phyloP scores from a whole-genome alignment of 176 grass and related monocot species.

The Musa schizocarpa region DNA sequence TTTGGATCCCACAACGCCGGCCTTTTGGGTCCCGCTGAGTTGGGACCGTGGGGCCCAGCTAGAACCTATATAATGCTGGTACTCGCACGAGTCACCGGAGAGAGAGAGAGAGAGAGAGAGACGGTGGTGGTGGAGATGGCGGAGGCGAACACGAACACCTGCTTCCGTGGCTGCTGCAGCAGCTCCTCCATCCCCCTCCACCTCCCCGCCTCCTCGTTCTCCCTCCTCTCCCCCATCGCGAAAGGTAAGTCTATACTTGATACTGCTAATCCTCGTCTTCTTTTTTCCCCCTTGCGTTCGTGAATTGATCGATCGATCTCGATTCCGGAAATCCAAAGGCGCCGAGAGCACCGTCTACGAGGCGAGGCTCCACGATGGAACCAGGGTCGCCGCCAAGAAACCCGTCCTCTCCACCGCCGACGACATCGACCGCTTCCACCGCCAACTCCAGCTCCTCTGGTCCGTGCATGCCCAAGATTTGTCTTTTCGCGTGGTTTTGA shows the following conservation, averaged over 20 bases:
- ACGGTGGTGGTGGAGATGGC: conserved; percentile 39
- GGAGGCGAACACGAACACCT: conserved; percentile 48
- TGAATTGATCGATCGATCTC: conserved; percentile 1
- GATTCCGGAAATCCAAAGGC: conserved; percentile 24
- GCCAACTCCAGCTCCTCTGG: conserved; percentile 89
- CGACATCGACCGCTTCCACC: conserved; percentile 89
- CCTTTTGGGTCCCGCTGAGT: neutral
- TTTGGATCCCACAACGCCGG: neutral
- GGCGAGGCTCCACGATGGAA: conserved; percentile 38
- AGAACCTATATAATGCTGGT: neutral
- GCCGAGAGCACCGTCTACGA: conserved; percentile 95
- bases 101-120: neutral
- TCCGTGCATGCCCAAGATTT: conserved; percentile 7
- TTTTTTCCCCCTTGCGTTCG: neutral
- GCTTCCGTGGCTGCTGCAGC: conserved; percentile 85
- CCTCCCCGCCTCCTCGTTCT: conserved; percentile 56
- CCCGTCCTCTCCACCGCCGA: conserved; percentile 77
- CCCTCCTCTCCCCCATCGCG: conserved; percentile 72
- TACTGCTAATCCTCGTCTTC: neutral
- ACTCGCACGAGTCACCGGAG: neutral
- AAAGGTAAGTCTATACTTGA: conserved; percentile 31
- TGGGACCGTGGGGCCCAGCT: neutral
- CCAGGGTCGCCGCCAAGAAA: conserved; percentile 75
- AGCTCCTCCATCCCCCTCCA: conserved; percentile 69
- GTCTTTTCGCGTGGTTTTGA: neutral